Conservation (phyloP, 495 filamentous ascomycete species). For the Neurospora sp. region DNA sequence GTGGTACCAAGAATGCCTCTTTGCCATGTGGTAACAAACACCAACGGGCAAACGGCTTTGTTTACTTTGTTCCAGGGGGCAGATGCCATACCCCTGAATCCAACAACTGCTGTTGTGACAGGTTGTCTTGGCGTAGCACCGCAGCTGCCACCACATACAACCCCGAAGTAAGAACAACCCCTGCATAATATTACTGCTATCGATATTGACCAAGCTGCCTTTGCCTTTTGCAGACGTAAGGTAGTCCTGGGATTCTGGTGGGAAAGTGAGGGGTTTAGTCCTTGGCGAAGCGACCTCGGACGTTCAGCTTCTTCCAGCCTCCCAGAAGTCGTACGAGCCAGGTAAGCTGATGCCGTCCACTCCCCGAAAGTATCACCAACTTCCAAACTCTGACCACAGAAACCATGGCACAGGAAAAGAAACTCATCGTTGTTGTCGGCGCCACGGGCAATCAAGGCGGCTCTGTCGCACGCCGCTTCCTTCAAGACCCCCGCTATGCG, state of each 20-base stretch:
- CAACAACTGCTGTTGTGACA: neutral
- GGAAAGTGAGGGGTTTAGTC: neutral
- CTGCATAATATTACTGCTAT: neutral
- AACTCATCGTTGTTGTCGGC: conserved; percentile 30
- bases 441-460: conserved; percentile 37
- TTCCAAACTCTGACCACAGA: neutral
- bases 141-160: neutral
- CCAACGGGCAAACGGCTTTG: neutral
- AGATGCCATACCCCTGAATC: neutral
- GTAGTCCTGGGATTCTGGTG: neutral
- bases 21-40: neutral
- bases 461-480: conserved; percentile 30
- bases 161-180: neutral
- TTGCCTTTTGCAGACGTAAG: neutral
- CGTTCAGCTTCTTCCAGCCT: neutral
- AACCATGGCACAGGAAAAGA: conserved; percentile 10
- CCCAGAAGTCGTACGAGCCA: neutral
- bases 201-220: neutral
- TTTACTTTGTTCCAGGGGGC: neutral
- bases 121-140: neutral
- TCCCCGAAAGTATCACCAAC: neutral
- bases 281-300: neutral
- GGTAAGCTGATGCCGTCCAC: neutral
- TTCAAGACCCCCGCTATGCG: conserved; percentile 19
- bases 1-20: neutral